These are phyloP conservation scores for Bifiguratus adelaidae DNA, from an alignment of 192 early-diverging fungal species.

Conservation along the genomic window DNA sequence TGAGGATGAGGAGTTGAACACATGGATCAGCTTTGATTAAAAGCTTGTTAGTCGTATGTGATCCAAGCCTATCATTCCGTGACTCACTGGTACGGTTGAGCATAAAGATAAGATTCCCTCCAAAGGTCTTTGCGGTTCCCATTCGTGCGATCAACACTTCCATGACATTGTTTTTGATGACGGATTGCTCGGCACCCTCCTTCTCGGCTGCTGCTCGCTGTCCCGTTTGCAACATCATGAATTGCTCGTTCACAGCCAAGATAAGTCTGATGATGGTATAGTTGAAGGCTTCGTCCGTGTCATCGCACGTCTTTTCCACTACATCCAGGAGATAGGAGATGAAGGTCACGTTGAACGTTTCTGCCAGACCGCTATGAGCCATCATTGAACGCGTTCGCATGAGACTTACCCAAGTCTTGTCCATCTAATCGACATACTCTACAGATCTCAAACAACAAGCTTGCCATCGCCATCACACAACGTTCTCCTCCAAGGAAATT, in stretches of 20 bases:
- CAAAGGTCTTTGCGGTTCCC: conserved; percentile 64
- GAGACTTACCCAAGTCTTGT: conserved; percentile 35
- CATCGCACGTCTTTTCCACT: conserved; percentile 42
- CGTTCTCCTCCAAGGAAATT: conserved; percentile 14
- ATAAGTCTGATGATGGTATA: conserved; percentile 41
- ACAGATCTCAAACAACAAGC: conserved; percentile 54
- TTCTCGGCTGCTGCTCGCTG: conserved; percentile 14
- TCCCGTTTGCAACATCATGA: conserved; percentile 29
- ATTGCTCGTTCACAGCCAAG: conserved; percentile 61
- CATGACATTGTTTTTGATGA: conserved; percentile 41
- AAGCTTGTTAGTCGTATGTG: not conserved
- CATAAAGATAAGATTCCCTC: conserved; percentile 86
- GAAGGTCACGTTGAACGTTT: conserved; percentile 26
- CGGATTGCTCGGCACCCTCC: conserved; percentile 11
- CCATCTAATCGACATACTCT: conserved; percentile 34
- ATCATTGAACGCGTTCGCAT: too few relatives aligned
- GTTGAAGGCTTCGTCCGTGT: conserved; percentile 41
- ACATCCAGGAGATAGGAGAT: conserved; percentile 41
- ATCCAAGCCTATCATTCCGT: not conserved
- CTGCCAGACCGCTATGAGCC: too few relatives aligned
- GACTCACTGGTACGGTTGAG: conserved; percentile 75
- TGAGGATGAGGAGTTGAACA: conserved; percentile 46
- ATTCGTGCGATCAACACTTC: conserved; percentile 30
- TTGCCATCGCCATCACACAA: conserved; percentile 29
- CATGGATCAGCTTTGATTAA: conserved; percentile 29